Evolutionary conservation across 2,329 filamentous ascomycete genomes (phyloP).

Genomic region (Fusarium sp.): DNA sequence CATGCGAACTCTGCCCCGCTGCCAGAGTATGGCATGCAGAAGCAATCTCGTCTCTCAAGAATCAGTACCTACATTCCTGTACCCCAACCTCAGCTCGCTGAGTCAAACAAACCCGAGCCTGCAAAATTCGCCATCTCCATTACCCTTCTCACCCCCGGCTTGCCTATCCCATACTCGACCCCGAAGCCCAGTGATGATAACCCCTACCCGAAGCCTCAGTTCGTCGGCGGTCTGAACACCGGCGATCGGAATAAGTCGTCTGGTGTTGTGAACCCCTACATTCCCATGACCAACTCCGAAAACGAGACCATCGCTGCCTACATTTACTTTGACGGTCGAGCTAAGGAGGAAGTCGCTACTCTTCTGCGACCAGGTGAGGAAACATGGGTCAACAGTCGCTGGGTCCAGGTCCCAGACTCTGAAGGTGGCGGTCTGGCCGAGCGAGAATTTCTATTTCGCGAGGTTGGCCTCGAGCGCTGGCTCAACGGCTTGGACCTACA

Average conservation of each 20-base stretch:
- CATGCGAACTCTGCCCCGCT: slow-evolving; percentile 84
- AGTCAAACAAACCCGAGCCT: slow-evolving; percentile 83
- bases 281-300: slow-evolving; percentile 88
- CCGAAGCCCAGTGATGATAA: slow-evolving; percentile 81
- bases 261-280: slow-evolving; percentile 81
- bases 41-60: slow-evolving; percentile 87
- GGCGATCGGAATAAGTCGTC: slow-evolving; percentile 59
- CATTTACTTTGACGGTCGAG: slow-evolving; percentile 96
- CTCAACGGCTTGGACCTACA: slow-evolving; percentile 96
- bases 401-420: slow-evolving; percentile 91
- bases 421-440: slow-evolving; percentile 96
- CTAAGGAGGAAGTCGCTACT: slow-evolving; percentile 97
- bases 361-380: slow-evolving; percentile 91
- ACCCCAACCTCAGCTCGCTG: slow-evolving; percentile 79
- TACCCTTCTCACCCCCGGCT: slow-evolving; percentile 87
- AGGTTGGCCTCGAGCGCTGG: slow-evolving; percentile 96
- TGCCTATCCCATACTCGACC: slow-evolving; percentile 91
- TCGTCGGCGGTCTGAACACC: slow-evolving; percentile 75
- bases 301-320: slow-evolving; percentile 99
- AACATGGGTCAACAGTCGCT: slow-evolving; percentile 98
- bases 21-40: slow-evolving; percentile 93
- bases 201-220: slow-evolving; percentile 82
- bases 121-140: slow-evolving; percentile 99
- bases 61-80: slow-evolving; percentile 99
- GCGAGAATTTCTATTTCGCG: slow-evolving; percentile 95